Conservation (phyloP, 345 rosid species). For the Eucalyptus polybractea region DNA sequence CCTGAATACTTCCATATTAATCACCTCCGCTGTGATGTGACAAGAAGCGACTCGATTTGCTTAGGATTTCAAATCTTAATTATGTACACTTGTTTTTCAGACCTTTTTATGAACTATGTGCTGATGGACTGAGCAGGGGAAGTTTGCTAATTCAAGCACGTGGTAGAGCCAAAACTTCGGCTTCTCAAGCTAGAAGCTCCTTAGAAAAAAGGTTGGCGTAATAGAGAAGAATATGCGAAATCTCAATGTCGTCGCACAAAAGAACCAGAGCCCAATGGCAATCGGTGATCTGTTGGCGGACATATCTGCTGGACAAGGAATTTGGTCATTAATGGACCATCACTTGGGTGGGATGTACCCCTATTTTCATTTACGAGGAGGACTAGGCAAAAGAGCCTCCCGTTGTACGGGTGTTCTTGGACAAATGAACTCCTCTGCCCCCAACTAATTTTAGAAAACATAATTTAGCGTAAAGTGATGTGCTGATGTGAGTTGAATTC, state of each 20-base stretch:
- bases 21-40: rapidly evolving
- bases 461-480: not conserved
- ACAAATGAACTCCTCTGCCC: not conserved
- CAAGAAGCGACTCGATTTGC: not conserved
- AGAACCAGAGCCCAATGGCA: not conserved
- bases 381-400: not conserved
- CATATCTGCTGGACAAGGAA: not conserved
- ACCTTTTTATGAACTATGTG: not conserved
- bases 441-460: not conserved
- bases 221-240: not conserved
- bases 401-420: not conserved
- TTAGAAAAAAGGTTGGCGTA: not conserved
- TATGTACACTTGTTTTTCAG: not conserved
- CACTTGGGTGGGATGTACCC: not conserved
- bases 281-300: not conserved
- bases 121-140: not conserved
- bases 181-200: not conserved
- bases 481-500: not conserved
- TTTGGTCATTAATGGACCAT: not conserved
- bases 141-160: not conserved
- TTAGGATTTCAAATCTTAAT: not conserved
- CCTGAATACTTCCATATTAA: not conserved
- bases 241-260: not conserved
- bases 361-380: not conserved
- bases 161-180: not conserved